Evolutionary conservation across 768 basidiomycete species (phyloP).

Genomic region (Naematelia aurantialba): DNA sequence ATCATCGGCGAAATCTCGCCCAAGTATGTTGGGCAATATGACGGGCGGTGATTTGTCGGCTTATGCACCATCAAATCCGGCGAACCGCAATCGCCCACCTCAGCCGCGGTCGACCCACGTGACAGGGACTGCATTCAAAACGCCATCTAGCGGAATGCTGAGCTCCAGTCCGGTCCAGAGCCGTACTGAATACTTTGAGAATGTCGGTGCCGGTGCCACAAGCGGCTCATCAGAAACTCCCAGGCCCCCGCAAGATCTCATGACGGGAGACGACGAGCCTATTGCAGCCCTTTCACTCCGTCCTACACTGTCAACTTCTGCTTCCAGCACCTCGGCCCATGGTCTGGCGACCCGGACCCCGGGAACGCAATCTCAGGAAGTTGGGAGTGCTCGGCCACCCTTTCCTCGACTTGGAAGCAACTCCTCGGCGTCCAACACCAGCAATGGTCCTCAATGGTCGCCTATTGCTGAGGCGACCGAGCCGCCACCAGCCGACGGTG

Average conservation of each 20-base stretch:
- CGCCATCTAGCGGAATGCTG: neutral
- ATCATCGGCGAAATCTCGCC: constrained; percentile 19
- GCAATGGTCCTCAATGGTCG: constrained; percentile 26
- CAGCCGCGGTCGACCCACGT: constrained; percentile 48
- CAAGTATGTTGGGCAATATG: constrained; percentile 34
- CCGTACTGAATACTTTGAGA: constrained; percentile 25
- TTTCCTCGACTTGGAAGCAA: constrained; percentile 16
- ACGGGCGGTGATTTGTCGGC: constrained; percentile 37
- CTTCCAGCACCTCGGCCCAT: constrained; percentile 2
- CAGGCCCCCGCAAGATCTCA: constrained; percentile 23
- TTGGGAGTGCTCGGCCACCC: constrained; percentile 19
- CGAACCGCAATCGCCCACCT: constrained; percentile 10
- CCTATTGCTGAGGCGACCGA: constrained; percentile 16
- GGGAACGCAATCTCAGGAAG: too few species aligned
- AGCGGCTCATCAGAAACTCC: too few species aligned
- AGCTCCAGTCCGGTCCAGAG: constrained; percentile 10
- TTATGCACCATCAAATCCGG: constrained; percentile 5
- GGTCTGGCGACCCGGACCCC: constrained; percentile 5
- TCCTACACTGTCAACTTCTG: constrained; percentile 8
- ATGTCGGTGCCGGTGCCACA: too few species aligned
- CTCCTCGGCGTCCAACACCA: constrained; percentile 20
- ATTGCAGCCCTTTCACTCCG: constrained; percentile 6
- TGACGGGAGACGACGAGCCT: constrained; percentile 28
- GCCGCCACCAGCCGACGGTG: neutral
- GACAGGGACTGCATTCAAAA: constrained; percentile 48